Evolutionary conservation across 2,329 filamentous ascomycete genomes (phyloP), one percentile per base, ranked within the genome.

Genomic region (Ceratocystis destructans): DNA sequence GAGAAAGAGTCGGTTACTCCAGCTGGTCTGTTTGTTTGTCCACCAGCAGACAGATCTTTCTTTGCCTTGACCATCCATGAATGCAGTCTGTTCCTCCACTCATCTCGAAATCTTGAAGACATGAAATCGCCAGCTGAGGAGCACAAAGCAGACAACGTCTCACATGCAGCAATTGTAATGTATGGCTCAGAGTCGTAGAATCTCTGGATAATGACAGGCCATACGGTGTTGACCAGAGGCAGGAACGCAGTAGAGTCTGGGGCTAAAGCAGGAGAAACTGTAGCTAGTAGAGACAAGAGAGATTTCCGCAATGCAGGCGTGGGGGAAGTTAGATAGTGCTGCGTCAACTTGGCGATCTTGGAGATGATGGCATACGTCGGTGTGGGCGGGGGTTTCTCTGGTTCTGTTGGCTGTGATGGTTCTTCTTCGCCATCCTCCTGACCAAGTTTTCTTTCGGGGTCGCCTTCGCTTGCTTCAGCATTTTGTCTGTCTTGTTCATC

Each of bases 281-380:
- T 90, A 31, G 82, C 78, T 12, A 97, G 82, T 5, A 97, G 83
- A 17, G 84, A 82, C 8, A 99, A 83, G 2, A 99, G 81, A 0
- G 87, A 89, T 37, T 85, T 85, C 50, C 93, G 86, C 7, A 99
- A 81, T 10, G 84, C 83, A 0, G 92, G 85, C 0, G 90, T 92
- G 0, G 89, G 86, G 0, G 90, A 92, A 5, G 93, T 91, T 10
- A 99, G 82, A 74, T 96, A 94, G 73, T 96, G 87, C 72, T 96
- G 92, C 4, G 91, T 93, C 0, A 96, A 84, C 62, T 83, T 83
- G 28, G 91, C 85, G 66, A 99, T 94, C 67, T 87, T 87, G 44
- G 90, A 81, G 2, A 97, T 83, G 10, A 96, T 81, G n/a, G 80
- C 80, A 74, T 95, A 95, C 0, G 89, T 89, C 70, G 88, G 87